Conservation (phyloP, 129 eudicot genomes). For the Logfia minima region DNA sequence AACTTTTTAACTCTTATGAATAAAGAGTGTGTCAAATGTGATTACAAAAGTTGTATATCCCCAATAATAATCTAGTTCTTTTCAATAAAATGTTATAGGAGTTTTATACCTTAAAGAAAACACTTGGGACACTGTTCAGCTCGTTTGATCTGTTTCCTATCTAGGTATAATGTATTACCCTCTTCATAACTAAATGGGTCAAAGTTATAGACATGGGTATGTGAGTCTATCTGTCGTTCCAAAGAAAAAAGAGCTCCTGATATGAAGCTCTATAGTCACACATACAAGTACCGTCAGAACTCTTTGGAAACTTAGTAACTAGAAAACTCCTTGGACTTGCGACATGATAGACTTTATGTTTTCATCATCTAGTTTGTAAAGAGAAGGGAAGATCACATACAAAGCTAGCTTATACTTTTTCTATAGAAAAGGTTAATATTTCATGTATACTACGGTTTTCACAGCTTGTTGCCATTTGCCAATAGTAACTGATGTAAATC, state of each 20-base stretch:
- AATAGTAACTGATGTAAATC: neutral
- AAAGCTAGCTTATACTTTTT: neutral
- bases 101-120: neutral
- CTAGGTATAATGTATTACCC: too few relatives aligned
- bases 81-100: neutral
- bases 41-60: neutral
- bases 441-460: neutral
- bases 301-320: neutral
- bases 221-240: neutral
- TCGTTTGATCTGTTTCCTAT: neutral
- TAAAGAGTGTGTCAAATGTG: neutral
- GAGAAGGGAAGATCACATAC: neutral
- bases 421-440: neutral
- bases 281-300: neutral
- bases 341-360: neutral
- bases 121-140: neutral
- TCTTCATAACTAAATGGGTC: neutral
- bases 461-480: neutral
- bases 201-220: too few relatives aligned
- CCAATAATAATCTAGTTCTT: neutral
- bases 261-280: neutral
- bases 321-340: neutral
- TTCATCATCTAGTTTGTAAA: neutral
- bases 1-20: neutral
- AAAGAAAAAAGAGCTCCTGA: neutral